Base-by-base conservation (phyloP, 2,329 filamentous ascomycete species). In the Elsinoe fawcettii region DNA sequence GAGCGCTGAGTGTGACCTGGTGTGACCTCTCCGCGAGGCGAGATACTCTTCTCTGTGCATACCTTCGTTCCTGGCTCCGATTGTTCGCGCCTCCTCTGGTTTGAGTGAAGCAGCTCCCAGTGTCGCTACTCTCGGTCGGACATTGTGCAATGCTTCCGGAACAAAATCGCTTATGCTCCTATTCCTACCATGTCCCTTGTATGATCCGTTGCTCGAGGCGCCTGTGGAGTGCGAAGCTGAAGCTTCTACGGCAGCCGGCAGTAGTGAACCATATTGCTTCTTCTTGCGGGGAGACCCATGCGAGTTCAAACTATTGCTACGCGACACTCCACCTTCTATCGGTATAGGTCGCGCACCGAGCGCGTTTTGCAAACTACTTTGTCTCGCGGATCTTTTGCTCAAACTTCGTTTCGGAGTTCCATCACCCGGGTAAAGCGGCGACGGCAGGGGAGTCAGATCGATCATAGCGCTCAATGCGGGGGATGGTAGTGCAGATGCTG, bases 121-220 rank as follows among this genome's bases (percentile, higher is more conserved):
- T 0, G 86, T 88, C 57, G 88, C 80, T 61, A 89, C 85, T 43
- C 90, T 82, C 30, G 75, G 73, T 66, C 83, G 87, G 0, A 85
- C 79, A 51, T 87, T 80, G 43, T 83, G 78, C 62, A 86, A 75
- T 4, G 81, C 75, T 56, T 93, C 87, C 1, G 90, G 90, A 0
- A 84, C 79, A 70, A 95, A 96, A 62, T 96, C 91, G 74, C 90
- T 96, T 23, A 93, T 75, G 70, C 91, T 96, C 64, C 91, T 81
- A 69, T 93, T 90, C 59, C 88, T 81, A 11, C 76, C 75, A 69
- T 89, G 87, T 16, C 61, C 64, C 25, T 49, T 58, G 30, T 16
- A 22, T 54, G 57, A 16, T 61, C 63, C 47, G 66, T 64, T 39
- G 66, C 63, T 47, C 49, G 58, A 18, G 59, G 41, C 20, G 11